A percentile compares a stretch with the other conserved stretches of the same genome.
phyloP scores from a whole-genome alignment of 139 green algal species.

The Chlorella sp. region DNA sequence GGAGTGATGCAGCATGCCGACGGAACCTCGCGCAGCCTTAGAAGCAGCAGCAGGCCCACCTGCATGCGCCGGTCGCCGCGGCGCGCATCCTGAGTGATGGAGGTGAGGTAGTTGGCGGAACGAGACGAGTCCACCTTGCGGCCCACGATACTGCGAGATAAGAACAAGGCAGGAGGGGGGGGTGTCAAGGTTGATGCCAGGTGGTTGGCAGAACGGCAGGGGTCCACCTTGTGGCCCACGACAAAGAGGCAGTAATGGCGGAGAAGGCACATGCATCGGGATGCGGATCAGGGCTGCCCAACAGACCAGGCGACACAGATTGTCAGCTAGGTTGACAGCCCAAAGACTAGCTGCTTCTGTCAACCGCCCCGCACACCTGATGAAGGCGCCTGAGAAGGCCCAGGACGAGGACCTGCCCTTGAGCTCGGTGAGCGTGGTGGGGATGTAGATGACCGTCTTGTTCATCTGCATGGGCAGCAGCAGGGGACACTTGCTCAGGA shows the following conservation, averaged over 20 bases:
- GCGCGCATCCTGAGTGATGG: neutral
- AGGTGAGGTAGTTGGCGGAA: slow-evolving; percentile 1
- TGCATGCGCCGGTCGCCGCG: slow-evolving; percentile 9
- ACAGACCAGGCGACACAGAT: too few relatives aligned
- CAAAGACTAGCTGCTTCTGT: neutral
- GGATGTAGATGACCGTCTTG: slow-evolving; percentile 4
- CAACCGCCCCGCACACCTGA: neutral
- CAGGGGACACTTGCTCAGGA: neutral
- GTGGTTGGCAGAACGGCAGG: neutral
- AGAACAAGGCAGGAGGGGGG: too few relatives aligned
- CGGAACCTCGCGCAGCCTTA: neutral
- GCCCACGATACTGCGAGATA: slow-evolving; percentile 21
- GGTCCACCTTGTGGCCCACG: neutral
- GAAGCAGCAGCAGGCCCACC: neutral
- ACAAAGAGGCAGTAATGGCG: neutral
- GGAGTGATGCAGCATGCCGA: too few relatives aligned
- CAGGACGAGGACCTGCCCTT: neutral
- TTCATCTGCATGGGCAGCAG: neutral
- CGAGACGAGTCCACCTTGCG: neutral
- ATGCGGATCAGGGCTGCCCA: neutral
- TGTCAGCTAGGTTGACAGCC: too few relatives aligned
- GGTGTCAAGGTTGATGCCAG: too few relatives aligned
- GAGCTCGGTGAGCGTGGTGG: slow-evolving; percentile 1
- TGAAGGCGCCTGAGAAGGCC: slow-evolving; percentile 18
- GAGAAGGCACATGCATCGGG: neutral